Percentiles rank a stretch among this genome's conserved stretches.
Evolutionary conservation across 805 yeast genomes (phyloP).

Genomic region (Isabelozyma heimii): DNA sequence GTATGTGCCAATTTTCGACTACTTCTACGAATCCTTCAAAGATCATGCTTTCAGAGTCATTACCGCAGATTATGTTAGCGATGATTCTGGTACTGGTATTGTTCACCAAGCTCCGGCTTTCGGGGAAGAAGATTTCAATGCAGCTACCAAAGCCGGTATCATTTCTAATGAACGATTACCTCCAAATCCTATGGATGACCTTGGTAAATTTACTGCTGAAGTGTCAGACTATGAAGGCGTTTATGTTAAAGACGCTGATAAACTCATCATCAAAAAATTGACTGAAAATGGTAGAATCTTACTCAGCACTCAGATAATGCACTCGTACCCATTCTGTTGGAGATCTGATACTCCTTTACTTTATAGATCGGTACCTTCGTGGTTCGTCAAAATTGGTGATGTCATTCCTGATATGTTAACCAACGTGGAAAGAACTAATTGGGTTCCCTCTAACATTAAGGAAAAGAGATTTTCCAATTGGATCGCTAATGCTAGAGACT

Average conservation of each 20-base stretch:
- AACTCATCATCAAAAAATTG: conserved; percentile 79
- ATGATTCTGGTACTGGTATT: conserved; percentile 97
- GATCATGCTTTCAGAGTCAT: conserved; percentile 82
- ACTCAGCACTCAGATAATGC: conserved; percentile 79
- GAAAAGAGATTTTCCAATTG: conserved; percentile 96
- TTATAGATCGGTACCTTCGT: conserved; percentile 96
- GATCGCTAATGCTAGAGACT: conserved; percentile 98
- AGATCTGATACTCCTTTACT: conserved; percentile 97
- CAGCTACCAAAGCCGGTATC: conserved; percentile 72
- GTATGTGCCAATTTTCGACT: conserved; percentile 82
- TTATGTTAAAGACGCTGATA: conserved; percentile 95
- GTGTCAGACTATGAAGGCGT: conserved; percentile 76
- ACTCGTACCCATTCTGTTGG: conserved; percentile 99
- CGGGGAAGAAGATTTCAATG: conserved; percentile 97
- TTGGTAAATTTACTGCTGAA: conserved; percentile 76
- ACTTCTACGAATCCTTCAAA: conserved; percentile 70
- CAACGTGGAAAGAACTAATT: conserved; percentile 80
- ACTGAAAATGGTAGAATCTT: conserved; percentile 75
- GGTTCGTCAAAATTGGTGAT: conserved; percentile 92
- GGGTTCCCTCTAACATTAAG: conserved; percentile 92
- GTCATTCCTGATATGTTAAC: conserved; percentile 85
- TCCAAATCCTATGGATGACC: conserved; percentile 94
- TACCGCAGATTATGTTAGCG: conserved; percentile 79
- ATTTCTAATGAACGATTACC: conserved; percentile 66
- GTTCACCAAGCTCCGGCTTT: conserved; percentile 98